Evolutionary conservation across 2,329 filamentous ascomycete species (phyloP).

Genomic region (Xylariomycetidae sp.): DNA sequence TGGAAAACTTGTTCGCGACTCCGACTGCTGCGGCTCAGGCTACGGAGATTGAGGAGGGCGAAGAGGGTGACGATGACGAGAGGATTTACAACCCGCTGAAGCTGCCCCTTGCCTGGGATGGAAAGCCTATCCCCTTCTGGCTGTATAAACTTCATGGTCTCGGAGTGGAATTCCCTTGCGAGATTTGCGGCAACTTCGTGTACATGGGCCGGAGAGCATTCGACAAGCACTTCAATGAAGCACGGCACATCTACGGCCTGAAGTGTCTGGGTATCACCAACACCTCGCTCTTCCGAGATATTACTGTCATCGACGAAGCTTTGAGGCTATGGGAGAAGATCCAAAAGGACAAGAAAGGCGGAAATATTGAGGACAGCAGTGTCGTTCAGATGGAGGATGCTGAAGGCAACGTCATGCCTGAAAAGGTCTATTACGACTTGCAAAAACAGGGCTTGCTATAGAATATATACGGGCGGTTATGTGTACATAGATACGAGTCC

Average conservation of each 20-base stretch:
- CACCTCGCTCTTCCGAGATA: slow-evolving; percentile 86
- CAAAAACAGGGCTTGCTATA: slow-evolving; percentile 84
- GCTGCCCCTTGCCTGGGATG: slow-evolving; percentile 92
- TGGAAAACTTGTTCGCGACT: slow-evolving; percentile 70
- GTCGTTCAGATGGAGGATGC: slow-evolving; percentile 98
- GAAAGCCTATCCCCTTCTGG: slow-evolving; percentile 98
- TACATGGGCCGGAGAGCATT: slow-evolving; percentile 96
- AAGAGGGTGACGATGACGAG: slow-evolving; percentile 73
- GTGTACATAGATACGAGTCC: too few species aligned
- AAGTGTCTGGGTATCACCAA: slow-evolving; percentile 93
- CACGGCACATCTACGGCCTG: slow-evolving; percentile 84
- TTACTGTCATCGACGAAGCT: slow-evolving; percentile 86
- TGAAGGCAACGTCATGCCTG: slow-evolving; percentile 97
- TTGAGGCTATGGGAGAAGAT: slow-evolving; percentile 89
- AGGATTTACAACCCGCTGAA: slow-evolving; percentile 97
- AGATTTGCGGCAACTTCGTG: slow-evolving; percentile 97
- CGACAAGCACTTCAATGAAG: slow-evolving; percentile 97
- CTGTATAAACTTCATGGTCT: slow-evolving; percentile 94
- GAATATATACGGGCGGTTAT: slow-evolving; percentile 7
- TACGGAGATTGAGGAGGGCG: slow-evolving; percentile 55
- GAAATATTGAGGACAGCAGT: slow-evolving; percentile 68
- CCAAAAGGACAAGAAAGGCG: slow-evolving; percentile 74
- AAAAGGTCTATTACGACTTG: slow-evolving; percentile 95
- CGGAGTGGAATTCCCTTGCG: slow-evolving; percentile 90
- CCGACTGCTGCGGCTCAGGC: slow-evolving; percentile 42